phyloP scores from a whole-genome alignment of 129 eudicot species.

The Centaurea solstitialis region DNA sequence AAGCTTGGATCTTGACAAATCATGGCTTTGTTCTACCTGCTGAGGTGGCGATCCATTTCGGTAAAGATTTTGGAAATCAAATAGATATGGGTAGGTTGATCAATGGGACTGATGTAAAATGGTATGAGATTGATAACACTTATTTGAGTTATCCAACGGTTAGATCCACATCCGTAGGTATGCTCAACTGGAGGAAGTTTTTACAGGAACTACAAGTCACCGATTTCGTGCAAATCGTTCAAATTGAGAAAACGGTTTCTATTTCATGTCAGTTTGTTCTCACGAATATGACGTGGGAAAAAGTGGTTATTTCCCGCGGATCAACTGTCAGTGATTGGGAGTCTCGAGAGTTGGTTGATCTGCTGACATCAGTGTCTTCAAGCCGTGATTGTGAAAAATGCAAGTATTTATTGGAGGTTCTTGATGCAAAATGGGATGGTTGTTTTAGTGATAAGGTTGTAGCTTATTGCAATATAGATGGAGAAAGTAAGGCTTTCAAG shows the following conservation, averaged over 20 bases:
- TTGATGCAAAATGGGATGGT: constrained; percentile 80
- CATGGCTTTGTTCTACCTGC: constrained; percentile 54
- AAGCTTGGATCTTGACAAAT: constrained; percentile 70
- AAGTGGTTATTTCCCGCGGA: constrained; percentile 39
- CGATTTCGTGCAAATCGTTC: constrained; percentile 70
- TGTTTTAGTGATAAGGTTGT: constrained; percentile 56
- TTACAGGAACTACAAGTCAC: constrained; percentile 66
- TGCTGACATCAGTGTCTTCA: constrained; percentile 46
- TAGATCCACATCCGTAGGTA: constrained; percentile 42
- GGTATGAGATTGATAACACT: constrained; percentile 63
- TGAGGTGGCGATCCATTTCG: constrained; percentile 73
- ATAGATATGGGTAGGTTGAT: constrained; percentile 52
- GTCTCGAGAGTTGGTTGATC: constrained; percentile 57
- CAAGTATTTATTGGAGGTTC: constrained; percentile 58
- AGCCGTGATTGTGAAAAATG: constrained; percentile 48
- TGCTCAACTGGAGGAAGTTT: constrained; percentile 66
- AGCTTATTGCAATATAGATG: constrained; percentile 43
- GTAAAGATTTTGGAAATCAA: constrained; percentile 57
- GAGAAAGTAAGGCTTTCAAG: constrained; percentile 37
- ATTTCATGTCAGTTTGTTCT: constrained; percentile 32
- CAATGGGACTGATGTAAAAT: constrained; percentile 51
- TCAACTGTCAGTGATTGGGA: constrained; percentile 68
- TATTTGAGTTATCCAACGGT: constrained; percentile 62
- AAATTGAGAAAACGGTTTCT: constrained; percentile 49
- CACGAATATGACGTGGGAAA: constrained; percentile 32